Percentiles rank a stretch among this genome's conserved stretches.
Evolutionary conservation across 208 protist species (phyloP).

Genomic region (Trichomonas tenax): DNA sequence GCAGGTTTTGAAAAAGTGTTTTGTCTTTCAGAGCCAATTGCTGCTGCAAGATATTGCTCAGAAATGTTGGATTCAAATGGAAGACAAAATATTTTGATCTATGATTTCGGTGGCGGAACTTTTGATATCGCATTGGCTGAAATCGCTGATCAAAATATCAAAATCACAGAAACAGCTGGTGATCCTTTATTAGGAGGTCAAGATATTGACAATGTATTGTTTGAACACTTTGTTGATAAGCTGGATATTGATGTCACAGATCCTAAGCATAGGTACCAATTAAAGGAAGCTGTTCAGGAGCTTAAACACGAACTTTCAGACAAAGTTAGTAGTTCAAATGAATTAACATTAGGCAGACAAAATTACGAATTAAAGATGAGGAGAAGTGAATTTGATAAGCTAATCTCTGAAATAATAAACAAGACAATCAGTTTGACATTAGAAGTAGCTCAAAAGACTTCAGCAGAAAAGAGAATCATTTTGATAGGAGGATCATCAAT

Average conservation of each 20-base stretch:
- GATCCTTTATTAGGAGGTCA: conserved; percentile 97
- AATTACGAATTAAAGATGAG: not conserved
- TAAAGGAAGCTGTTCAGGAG: conserved; percentile 58
- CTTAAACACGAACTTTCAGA: conserved; percentile 68
- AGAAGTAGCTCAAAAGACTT: not conserved
- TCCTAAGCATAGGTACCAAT: conserved; percentile 47
- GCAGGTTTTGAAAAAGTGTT: conserved; percentile 80
- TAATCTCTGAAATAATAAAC: not conserved
- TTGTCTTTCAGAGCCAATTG: conserved; percentile 99
- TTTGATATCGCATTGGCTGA: conserved; percentile 88
- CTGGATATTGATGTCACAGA: too few species aligned
- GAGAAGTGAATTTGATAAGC: not conserved
- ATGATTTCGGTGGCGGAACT: conserved; percentile 57
- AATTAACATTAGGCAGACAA: not conserved
- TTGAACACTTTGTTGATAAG: conserved; percentile 84
- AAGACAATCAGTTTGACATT: not conserved
- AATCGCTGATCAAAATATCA: conserved; percentile 64
- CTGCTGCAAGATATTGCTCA: conserved; percentile 93
- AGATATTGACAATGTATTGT: conserved; percentile 73
- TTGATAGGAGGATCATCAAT: not conserved
- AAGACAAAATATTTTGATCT: conserved; percentile 34
- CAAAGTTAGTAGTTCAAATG: not conserved
- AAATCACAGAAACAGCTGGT: conserved; percentile 88
- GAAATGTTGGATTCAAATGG: conserved; percentile 54
- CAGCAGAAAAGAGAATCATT: not conserved